Evolutionary conservation across 495 filamentous ascomycete species (phyloP).

Genomic region (Penicillium ochrochloron): DNA sequence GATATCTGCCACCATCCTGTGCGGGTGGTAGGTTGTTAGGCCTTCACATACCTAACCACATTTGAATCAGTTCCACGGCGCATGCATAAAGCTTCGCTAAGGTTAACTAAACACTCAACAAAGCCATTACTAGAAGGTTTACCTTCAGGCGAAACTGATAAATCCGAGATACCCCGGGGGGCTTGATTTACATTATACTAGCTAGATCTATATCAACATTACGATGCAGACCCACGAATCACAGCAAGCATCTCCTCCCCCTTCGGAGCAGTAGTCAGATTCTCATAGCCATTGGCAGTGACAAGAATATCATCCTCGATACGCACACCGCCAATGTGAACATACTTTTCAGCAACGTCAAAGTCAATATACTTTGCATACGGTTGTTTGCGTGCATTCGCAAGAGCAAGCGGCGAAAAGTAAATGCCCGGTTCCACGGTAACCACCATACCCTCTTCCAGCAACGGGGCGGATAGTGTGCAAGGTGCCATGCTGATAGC

Average conservation of each 20-base stretch:
- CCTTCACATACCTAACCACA: too few species aligned
- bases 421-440: constrained; percentile 91
- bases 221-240: constrained; percentile 44
- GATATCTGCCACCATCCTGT: too few species aligned
- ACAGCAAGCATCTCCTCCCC: constrained; percentile 69
- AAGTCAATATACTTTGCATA: constrained; percentile 75
- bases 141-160: background rate
- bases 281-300: constrained; percentile 76
- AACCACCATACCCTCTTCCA: constrained; percentile 76
- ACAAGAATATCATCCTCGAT: constrained; percentile 93
- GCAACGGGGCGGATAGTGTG: constrained; percentile 41
- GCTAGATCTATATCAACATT: background rate
- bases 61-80: too few species aligned
- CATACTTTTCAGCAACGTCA: constrained; percentile 70
- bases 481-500: constrained; percentile 33
- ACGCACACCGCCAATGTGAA: constrained; percentile 81
- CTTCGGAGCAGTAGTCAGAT: constrained; percentile 83
- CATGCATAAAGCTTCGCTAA: background rate
- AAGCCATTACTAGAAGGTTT: background rate
- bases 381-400: constrained; percentile 69
- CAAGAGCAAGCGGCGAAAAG: constrained; percentile 87
- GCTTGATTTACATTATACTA: background rate
- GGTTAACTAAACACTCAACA: background rate
- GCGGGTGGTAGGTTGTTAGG: too few species aligned
- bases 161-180: background rate